phyloP scores from a whole-genome alignment of 768 basidiomycete species.

The Boletus reticulatus region DNA sequence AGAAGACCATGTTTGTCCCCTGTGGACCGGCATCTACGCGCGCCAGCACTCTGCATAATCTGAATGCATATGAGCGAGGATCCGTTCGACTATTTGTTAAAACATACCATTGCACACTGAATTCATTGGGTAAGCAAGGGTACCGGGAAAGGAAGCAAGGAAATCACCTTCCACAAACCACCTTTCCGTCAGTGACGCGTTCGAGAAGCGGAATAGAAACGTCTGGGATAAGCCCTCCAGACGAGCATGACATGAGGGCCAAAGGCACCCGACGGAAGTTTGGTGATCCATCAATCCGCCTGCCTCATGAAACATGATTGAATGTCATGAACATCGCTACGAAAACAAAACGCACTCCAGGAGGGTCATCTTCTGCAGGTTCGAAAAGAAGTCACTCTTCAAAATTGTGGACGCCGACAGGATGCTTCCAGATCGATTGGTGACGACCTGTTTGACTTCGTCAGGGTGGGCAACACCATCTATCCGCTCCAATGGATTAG shows the following conservation, averaged over 20 bases:
- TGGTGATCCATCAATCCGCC: constrained; percentile 89
- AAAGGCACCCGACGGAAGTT: constrained; percentile 88
- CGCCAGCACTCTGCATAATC: constrained; percentile 73
- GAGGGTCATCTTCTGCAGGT: constrained; percentile 93
- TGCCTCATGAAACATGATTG: constrained; percentile 20
- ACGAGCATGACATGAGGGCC: constrained; percentile 37
- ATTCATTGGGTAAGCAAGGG: constrained; percentile 21
- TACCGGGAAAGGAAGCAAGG: neutral
- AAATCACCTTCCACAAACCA: constrained; percentile 75
- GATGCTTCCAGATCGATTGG: constrained; percentile 80
- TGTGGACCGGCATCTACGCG: constrained; percentile 78
- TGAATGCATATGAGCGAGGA: constrained; percentile 26
- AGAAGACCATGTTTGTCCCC: constrained; percentile 75
- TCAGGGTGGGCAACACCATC: constrained; percentile 82
- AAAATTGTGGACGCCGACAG: constrained; percentile 90
- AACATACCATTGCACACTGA: constrained; percentile 64
- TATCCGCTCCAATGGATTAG: constrained; percentile 75
- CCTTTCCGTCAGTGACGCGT: constrained; percentile 44
- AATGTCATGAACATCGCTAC: neutral
- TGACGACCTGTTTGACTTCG: constrained; percentile 85
- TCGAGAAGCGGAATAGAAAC: constrained; percentile 37
- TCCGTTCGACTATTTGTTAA: neutral
- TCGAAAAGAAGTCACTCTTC: constrained; percentile 93
- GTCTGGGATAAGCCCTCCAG: constrained; percentile 27
- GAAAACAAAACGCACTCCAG: constrained; percentile 63